phyloP scores from a whole-genome alignment of 352 stramenopile genomes.

The Plasmopara halstedii region DNA sequence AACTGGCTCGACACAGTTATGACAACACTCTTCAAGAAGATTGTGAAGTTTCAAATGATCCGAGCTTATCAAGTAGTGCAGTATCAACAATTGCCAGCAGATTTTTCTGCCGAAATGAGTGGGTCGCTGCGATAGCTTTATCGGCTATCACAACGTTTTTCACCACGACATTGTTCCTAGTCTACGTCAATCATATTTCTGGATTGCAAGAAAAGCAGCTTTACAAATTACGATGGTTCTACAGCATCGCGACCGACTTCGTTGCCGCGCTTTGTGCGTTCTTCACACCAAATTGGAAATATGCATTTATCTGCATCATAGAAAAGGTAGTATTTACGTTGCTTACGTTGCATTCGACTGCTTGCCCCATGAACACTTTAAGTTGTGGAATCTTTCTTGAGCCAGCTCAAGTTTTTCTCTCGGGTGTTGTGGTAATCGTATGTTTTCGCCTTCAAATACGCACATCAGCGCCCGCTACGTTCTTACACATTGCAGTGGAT shows the following conservation, averaged over 20 bases:
- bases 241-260: constrained; percentile 51
- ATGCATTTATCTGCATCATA: constrained; percentile 55
- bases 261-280: constrained; percentile 44
- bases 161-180: constrained; percentile 28
- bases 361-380: constrained; percentile 68
- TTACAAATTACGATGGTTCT: constrained; percentile 49
- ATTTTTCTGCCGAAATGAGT: constrained; percentile 39
- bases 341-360: constrained; percentile 54
- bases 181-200: constrained; percentile 35
- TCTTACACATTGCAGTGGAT: constrained; percentile 49
- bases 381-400: constrained; percentile 42
- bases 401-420: constrained; percentile 42
- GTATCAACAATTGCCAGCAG: constrained; percentile 27
- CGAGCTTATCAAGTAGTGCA: constrained; percentile 25
- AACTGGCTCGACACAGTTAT: constrained; percentile 3
- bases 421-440: constrained; percentile 47
- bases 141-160: constrained; percentile 24
- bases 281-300: constrained; percentile 59
- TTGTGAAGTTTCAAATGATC: constrained; percentile 11
- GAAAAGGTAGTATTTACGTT: constrained; percentile 65
- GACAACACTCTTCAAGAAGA: constrained; percentile 13
- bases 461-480: constrained; percentile 15
- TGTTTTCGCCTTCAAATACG: constrained; percentile 39
- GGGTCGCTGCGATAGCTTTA: constrained; percentile 39
- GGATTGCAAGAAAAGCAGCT: constrained; percentile 44